Evolutionary conservation across 805 yeast species (phyloP).

Genomic region (Wickerhamiella nectarea): DNA sequence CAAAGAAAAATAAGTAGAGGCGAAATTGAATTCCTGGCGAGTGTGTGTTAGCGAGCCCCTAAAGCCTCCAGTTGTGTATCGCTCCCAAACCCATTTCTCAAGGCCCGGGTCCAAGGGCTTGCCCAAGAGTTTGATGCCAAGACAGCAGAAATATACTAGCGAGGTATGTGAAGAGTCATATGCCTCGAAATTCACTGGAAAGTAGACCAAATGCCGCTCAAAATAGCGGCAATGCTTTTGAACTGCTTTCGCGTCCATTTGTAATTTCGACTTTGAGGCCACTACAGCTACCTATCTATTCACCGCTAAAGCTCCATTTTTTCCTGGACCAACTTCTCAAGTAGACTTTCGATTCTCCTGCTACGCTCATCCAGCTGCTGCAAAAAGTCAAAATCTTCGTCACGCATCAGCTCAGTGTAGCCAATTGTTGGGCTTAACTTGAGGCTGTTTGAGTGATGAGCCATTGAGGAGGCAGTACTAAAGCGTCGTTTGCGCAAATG

Average conservation of each 20-base stretch:
- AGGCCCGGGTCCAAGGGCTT: background rate
- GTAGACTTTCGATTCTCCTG: conserved; percentile 9
- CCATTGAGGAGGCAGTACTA: conserved; percentile 5
- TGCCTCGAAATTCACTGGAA: conserved; percentile 13
- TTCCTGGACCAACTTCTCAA: conserved; percentile 1
- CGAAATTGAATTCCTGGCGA: conserved; percentile 45
- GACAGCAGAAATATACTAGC: conserved; percentile 16
- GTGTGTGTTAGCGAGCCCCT: conserved; percentile 42
- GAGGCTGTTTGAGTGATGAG: conserved; percentile 2
- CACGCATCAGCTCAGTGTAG: background rate
- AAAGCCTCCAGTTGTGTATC: conserved; percentile 33
- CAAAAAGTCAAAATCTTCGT: conserved; percentile 1
- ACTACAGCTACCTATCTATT: too few species aligned
- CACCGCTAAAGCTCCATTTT: background rate
- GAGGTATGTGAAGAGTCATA: conserved; percentile 17
- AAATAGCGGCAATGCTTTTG: conserved; percentile 11
- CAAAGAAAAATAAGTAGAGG: conserved; percentile 68
- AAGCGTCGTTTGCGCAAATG: background rate
- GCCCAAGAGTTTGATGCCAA: conserved; percentile 13
- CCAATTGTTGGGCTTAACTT: conserved; percentile 4
- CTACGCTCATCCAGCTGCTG: conserved; percentile 7
- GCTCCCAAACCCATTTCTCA: background rate
- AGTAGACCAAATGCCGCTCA: conserved; percentile 14
- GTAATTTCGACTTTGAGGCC: background rate
- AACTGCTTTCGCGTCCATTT: background rate